phyloP scores from a whole-genome alignment of 345 rosid species.

The Kandelia obovata region DNA sequence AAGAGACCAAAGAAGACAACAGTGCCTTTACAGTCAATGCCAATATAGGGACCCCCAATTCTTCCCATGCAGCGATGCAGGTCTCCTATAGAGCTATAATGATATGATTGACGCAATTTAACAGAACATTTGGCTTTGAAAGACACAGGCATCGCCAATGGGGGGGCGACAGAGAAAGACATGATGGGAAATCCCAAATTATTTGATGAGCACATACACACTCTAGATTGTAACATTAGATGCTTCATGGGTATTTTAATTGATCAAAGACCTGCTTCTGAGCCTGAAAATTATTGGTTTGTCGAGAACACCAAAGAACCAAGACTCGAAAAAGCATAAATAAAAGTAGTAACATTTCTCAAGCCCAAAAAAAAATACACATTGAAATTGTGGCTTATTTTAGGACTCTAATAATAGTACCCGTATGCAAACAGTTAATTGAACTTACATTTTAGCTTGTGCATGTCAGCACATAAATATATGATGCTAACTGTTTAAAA shows the following conservation, averaged over 20 bases:
- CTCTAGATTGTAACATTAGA: conserved; percentile 6
- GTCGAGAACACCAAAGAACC: conserved; percentile 6
- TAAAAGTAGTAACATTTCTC: neutral
- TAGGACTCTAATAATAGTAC: neutral
- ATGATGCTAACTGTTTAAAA: neutral
- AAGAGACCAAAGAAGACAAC: neutral
- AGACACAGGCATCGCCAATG: conserved; percentile 12
- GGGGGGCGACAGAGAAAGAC: conserved; percentile 34
- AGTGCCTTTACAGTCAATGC: neutral
- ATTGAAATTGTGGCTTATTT: conserved; percentile 1
- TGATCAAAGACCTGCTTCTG: neutral
- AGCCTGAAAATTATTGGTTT: conserved; percentile 20
- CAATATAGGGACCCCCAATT: conserved; percentile 4
- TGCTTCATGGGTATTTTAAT: neutral
- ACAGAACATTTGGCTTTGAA: conserved; percentile 12
- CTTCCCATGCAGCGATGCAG: conserved; percentile 14
- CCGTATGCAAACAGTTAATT: neutral
- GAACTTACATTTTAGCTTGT: neutral
- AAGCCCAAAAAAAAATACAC: neutral
- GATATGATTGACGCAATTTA: conserved; percentile 30
- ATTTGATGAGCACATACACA: conserved; percentile 10
- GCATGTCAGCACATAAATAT: neutral
- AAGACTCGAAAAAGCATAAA: neutral
- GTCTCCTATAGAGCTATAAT: conserved; percentile 19
- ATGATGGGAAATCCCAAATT: conserved; percentile 32